A percentile compares a stretch with the other conserved stretches of the same genome.
These are phyloP conservation scores for Cordyceps javanica DNA, from an alignment of 2,329 filamentous ascomycete species.

Conservation along the genomic window DNA sequence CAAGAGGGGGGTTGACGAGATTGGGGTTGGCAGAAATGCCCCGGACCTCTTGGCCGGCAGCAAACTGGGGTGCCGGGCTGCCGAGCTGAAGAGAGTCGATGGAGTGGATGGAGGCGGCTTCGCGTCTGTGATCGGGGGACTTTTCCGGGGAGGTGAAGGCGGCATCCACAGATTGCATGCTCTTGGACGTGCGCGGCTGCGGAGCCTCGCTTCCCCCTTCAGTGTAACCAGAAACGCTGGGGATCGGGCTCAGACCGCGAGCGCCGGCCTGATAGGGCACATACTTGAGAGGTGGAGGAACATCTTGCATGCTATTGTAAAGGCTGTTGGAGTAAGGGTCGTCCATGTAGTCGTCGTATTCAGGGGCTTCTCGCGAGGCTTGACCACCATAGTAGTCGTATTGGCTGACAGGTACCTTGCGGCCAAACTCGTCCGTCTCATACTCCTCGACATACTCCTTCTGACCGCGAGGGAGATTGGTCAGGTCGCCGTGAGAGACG, in stretches of 20 bases:
- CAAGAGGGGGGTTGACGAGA: slow-evolving; percentile 65
- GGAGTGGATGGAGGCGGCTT: slow-evolving; percentile 30
- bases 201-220: slow-evolving; percentile 58
- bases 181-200: slow-evolving; percentile 50
- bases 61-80: slow-evolving; percentile 44
- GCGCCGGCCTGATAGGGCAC: slow-evolving; percentile 63
- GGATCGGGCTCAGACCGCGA: slow-evolving; percentile 78
- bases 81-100: slow-evolving; percentile 23
- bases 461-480: slow-evolving; percentile 44
- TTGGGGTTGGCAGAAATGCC: slow-evolving; percentile 68
- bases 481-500: slow-evolving; percentile 53
- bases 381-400: slow-evolving; percentile 36
- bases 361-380: slow-evolving; percentile 22
- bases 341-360: slow-evolving; percentile 34
- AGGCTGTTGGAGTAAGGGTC: slow-evolving; percentile 39
- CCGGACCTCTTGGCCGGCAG: slow-evolving; percentile 64
- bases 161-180: slow-evolving; percentile 42
- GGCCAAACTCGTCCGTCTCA: slow-evolving; percentile 40
- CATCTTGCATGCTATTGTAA: slow-evolving; percentile 54
- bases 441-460: slow-evolving; percentile 40
- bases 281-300: slow-evolving; percentile 58
- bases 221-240: slow-evolving; percentile 83
- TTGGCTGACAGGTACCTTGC: slow-evolving; percentile 29
- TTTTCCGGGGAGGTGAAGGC: slow-evolving; percentile 57
- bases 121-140: slow-evolving; percentile 33